Evolutionary conservation across 2,329 filamentous ascomycete genomes (phyloP).

Genomic region (Cordyceps javanica): DNA sequence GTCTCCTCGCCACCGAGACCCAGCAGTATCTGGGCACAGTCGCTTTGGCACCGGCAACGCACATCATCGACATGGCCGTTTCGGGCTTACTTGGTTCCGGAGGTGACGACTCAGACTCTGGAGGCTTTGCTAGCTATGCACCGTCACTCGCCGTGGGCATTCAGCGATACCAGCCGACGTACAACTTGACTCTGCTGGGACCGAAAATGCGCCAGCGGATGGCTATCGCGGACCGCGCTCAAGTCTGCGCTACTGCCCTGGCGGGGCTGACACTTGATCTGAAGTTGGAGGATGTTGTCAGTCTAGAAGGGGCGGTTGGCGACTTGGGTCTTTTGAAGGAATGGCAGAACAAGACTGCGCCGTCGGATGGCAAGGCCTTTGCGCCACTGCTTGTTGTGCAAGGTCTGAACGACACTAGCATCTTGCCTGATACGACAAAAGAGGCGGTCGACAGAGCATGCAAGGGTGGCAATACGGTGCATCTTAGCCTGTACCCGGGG

Average conservation of each 20-base stretch:
- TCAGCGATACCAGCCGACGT: not conserved
- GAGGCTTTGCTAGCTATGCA: constrained; percentile 2
- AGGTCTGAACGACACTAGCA: constrained; percentile 9
- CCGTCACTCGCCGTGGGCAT: constrained; percentile 9
- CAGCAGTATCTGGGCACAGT: constrained; percentile 15
- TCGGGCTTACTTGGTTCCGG: not conserved
- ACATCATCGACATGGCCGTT: constrained; percentile 12
- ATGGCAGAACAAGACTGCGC: constrained; percentile 13
- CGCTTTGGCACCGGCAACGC: constrained; percentile 14
- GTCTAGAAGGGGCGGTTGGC: not conserved
- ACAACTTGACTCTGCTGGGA: not conserved
- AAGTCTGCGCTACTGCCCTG: not conserved
- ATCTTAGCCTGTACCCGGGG: constrained; percentile 6
- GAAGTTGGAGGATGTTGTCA: not conserved
- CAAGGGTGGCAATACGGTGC: not conserved
- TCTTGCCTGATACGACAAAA: constrained; percentile 1
- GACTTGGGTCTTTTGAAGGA: not conserved
- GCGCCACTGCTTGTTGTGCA: constrained; percentile 8
- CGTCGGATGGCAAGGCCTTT: not conserved
- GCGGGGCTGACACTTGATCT: constrained; percentile 8
- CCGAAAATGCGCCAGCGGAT: not conserved
- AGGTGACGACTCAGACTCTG: not conserved
- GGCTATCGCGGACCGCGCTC: not conserved
- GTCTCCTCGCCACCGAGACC: constrained; percentile 8
- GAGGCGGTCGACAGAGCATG: constrained; percentile 4